phyloP scores from a whole-genome alignment of 495 filamentous ascomycete species.

The Echria macrotheca region DNA sequence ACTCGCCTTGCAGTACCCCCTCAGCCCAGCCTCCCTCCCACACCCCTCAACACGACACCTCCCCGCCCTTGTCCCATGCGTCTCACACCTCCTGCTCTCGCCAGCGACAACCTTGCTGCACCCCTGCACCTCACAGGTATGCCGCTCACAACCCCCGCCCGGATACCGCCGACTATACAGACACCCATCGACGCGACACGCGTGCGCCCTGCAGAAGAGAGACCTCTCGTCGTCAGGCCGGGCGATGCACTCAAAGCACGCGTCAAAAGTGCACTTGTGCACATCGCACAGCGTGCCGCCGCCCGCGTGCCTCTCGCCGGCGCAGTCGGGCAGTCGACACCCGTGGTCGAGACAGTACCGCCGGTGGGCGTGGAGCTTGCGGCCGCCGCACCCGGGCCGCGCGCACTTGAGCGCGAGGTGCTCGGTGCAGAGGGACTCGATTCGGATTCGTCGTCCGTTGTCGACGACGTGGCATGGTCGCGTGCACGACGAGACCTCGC shows the following conservation, averaged over 20 bases:
- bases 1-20: constrained; percentile 3
- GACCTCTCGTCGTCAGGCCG: background rate
- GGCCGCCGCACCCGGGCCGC: background rate
- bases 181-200: constrained; percentile 2
- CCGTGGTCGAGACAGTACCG: constrained; percentile 11
- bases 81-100: constrained; percentile 2
- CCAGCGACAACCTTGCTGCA: constrained; percentile 4
- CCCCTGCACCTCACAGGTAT: background rate
- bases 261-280: constrained; percentile 8
- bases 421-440: background rate
- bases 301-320: background rate
- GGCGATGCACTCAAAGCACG: constrained; percentile 1
- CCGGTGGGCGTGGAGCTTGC: background rate
- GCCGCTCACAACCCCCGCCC: constrained; percentile 2
- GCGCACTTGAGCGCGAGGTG: constrained; percentile 5
- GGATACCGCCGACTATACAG: background rate
- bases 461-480: background rate
- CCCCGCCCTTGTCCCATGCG: background rate
- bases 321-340: constrained; percentile 5
- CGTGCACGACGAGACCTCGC: background rate
- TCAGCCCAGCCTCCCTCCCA: background rate
- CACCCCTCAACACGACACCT: constrained; percentile 3
- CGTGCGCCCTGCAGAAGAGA: constrained; percentile 9
- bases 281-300: background rate
- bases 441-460: background rate